Percentiles rank a stretch among this genome's conserved stretches.
These are phyloP conservation scores for Diddensiella transvaalensis DNA, from an alignment of 805 yeast species.

Conservation along the genomic window DNA sequence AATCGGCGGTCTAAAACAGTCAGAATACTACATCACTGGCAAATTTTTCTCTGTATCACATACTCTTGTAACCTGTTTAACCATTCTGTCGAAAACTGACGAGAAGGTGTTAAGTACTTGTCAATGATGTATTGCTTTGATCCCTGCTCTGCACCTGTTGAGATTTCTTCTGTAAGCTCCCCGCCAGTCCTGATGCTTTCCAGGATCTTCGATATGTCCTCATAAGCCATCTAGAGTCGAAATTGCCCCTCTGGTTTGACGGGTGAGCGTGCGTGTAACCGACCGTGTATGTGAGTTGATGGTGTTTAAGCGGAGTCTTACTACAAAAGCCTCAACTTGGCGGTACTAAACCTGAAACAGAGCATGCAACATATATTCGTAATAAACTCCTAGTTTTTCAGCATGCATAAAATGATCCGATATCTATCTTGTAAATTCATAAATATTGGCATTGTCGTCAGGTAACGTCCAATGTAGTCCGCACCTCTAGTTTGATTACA, in stretches of 20 bases:
- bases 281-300: no score
- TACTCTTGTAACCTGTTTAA: conserved; percentile 61
- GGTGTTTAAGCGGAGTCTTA: no score
- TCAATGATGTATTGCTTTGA: conserved; percentile 29
- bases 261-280: no score
- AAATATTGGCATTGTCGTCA: no score
- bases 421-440: no score
- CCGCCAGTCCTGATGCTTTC: neutral
- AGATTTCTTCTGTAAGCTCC: neutral
- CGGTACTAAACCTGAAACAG: no score
- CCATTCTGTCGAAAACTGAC: conserved; percentile 63
- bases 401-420: no score
- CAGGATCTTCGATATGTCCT: conserved; percentile 1
- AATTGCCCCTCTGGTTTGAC: neutral
- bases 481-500: no score
- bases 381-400: no score
- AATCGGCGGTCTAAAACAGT: conserved; percentile 17
- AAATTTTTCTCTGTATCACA: conserved; percentile 22
- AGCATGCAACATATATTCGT: no score
- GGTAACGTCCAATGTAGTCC: no score
- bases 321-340: no score
- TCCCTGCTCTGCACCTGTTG: neutral
- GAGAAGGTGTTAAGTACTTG: conserved; percentile 60
- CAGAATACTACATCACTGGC: conserved; percentile 17
- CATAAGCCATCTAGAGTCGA: neutral